These are phyloP conservation scores for Begonia peltatifolia DNA, from an alignment of 306 rosid genomes.

Conservation along the genomic window DNA sequence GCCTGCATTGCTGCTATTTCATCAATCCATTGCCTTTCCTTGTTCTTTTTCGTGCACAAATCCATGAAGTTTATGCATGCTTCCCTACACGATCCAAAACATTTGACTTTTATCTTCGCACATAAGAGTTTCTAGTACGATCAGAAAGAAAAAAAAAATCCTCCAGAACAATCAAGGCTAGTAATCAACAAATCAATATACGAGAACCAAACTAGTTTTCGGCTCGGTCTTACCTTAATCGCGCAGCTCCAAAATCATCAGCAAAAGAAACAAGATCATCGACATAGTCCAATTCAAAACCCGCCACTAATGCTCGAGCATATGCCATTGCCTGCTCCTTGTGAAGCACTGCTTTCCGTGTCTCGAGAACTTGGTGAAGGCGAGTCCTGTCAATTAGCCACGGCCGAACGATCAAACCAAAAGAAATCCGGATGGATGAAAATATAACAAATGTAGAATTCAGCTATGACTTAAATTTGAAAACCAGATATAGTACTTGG, in stretches of 20 bases:
- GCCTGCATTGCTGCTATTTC: conserved; percentile 97
- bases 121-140: too few relatives aligned
- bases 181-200: too few relatives aligned
- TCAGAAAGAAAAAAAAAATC: too few relatives aligned
- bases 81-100: conserved; percentile 42
- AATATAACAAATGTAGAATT: not conserved
- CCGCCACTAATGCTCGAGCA: conserved; percentile 91
- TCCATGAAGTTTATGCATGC: conserved; percentile 80
- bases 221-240: conserved; percentile 49
- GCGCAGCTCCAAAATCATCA: conserved; percentile 93
- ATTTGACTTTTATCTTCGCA: not conserved
- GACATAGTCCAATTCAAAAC: conserved; percentile 58
- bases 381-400: conserved; percentile 48
- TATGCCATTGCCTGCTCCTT: conserved; percentile 99
- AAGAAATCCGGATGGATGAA: conserved; percentile 4
- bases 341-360: conserved; percentile 69
- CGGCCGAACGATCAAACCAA: conserved; percentile 22
- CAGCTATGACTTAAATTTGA: not conserved
- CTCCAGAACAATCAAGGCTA: too few relatives aligned
- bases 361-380: conserved; percentile 87
- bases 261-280: conserved; percentile 79
- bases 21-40: conserved; percentile 86
- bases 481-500: conserved; percentile 40
- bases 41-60: conserved; percentile 84
- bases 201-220: too few relatives aligned